These are phyloP conservation scores for Magnusiomyces paraingens DNA, from an alignment of 1,139 yeast species.

Conservation along the genomic window DNA sequence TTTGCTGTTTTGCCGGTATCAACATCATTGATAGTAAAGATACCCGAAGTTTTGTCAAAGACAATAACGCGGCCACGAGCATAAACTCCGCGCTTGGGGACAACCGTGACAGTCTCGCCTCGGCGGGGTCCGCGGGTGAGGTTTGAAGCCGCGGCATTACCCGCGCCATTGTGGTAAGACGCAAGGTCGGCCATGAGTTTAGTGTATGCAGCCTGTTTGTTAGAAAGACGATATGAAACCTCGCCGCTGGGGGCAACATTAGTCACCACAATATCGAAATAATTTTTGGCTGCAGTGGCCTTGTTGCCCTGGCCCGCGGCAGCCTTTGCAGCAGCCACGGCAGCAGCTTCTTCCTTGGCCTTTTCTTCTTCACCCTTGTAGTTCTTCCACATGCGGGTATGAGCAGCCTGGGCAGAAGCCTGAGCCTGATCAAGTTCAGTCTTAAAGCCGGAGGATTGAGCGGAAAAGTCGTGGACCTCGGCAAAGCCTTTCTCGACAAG, in stretches of 20 bases:
- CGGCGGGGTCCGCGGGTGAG: slow-evolving; percentile 41
- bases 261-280: slow-evolving; percentile 57
- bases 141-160: slow-evolving; percentile 31
- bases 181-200: slow-evolving; percentile 35
- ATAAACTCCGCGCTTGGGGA: slow-evolving; percentile 48
- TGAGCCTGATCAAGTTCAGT: slow-evolving; percentile 56
- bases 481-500: slow-evolving; percentile 62
- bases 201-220: slow-evolving; percentile 21
- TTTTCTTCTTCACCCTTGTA: slow-evolving; percentile 34
- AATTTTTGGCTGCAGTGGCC: slow-evolving; percentile 31
- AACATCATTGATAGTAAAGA: slow-evolving; percentile 50
- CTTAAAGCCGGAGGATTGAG: slow-evolving; percentile 46
- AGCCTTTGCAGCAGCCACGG: slow-evolving; percentile 8
- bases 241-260: slow-evolving; percentile 48
- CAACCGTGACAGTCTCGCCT: slow-evolving; percentile 57
- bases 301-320: slow-evolving; percentile 9
- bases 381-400: slow-evolving; percentile 61
- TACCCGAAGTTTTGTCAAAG: slow-evolving; percentile 43
- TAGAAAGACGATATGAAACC: slow-evolving; percentile 44
- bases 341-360: slow-evolving; percentile 17
- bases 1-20: slow-evolving; percentile 60
- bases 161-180: slow-evolving; percentile 36
- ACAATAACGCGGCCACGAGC: slow-evolving; percentile 54
- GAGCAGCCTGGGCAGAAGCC: slow-evolving; percentile 48
- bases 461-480: slow-evolving; percentile 59